These are phyloP conservation scores for Pythium dissimile DNA, from an alignment of 352 stramenopile species.

Conservation along the genomic window DNA sequence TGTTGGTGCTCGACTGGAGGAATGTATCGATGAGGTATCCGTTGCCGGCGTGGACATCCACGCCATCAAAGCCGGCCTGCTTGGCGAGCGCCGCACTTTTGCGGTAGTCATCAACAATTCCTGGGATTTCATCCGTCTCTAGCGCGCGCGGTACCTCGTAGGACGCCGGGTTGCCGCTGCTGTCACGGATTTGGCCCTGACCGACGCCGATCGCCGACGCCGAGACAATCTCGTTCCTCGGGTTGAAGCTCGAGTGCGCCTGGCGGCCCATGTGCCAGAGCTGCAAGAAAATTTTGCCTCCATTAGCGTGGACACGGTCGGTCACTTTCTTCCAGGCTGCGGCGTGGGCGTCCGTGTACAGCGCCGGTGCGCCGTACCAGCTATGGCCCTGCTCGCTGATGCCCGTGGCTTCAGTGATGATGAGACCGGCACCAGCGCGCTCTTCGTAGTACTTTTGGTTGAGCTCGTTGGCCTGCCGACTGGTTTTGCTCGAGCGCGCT, in stretches of 20 bases:
- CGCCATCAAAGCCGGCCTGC: conserved; percentile 32
- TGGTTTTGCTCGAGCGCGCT: neutral
- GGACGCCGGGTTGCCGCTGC: conserved; percentile 9
- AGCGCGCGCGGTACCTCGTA: conserved; percentile 44
- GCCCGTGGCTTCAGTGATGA: conserved; percentile 27
- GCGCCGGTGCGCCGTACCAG: conserved; percentile 21
- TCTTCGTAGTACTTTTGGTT: conserved; percentile 11
- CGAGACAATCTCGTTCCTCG: conserved; percentile 29
- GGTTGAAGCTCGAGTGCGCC: conserved; percentile 34
- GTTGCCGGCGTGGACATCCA: conserved; percentile 83
- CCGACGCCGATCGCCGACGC: conserved; percentile 16
- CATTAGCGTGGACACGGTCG: neutral
- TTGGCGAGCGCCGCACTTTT: conserved; percentile 33
- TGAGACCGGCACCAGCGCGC: conserved; percentile 25
- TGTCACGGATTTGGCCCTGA: neutral
- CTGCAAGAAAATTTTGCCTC: conserved; percentile 39
- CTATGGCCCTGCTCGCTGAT: conserved; percentile 4
- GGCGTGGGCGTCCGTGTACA: conserved; percentile 21
- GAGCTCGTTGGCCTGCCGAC: neutral
- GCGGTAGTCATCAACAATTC: conserved; percentile 52
- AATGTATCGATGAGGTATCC: conserved; percentile 88
- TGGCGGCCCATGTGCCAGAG: conserved; percentile 65
- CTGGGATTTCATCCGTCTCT: conserved; percentile 52
- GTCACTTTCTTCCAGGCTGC: neutral
- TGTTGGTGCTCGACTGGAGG: conserved; percentile 58